Percentiles rank a stretch among this genome's conserved stretches.
phyloP scores from a whole-genome alignment of 1,139 yeast genomes.

The Zygotorulaspora mrakii region DNA sequence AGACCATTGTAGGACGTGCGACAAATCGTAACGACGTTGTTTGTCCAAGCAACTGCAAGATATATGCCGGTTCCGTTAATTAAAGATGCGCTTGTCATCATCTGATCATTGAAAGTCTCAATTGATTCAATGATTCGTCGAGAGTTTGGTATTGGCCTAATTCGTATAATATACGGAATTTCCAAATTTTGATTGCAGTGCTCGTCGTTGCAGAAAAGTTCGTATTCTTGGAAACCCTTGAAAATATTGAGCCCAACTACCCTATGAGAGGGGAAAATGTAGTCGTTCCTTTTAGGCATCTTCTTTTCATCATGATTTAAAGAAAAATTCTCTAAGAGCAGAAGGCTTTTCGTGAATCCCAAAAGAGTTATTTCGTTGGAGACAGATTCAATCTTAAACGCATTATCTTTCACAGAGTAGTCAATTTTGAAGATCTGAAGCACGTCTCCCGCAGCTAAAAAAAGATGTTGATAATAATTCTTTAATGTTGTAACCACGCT shows the following conservation, averaged over 20 bases:
- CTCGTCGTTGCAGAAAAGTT: slow-evolving; percentile 1
- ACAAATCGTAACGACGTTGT: neutral
- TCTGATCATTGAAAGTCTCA: neutral
- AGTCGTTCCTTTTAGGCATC: neutral
- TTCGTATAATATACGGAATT: neutral
- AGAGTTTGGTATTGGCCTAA: neutral
- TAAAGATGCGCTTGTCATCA: neutral
- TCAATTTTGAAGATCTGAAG: slow-evolving; percentile 25
- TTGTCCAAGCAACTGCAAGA: neutral
- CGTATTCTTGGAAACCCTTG: slow-evolving; percentile 20
- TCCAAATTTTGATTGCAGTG: neutral
- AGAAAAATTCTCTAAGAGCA: neutral
- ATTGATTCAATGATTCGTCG: neutral
- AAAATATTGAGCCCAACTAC: slow-evolving; percentile 15
- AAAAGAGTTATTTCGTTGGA: slow-evolving; percentile 17
- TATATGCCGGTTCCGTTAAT: neutral
- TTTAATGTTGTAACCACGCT: slow-evolving; percentile 19
- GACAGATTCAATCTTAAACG: slow-evolving; percentile 19
- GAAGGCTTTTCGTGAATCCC: slow-evolving; percentile 18
- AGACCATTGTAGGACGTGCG: neutral
- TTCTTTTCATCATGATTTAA: neutral
- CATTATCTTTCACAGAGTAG: slow-evolving; percentile 29
- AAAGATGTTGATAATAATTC: slow-evolving; percentile 19
- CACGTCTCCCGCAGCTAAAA: slow-evolving; percentile 27
- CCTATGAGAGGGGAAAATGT: neutral